Percentiles rank a stretch among this genome's conserved stretches.
Conservation (phyloP, 768 basidiomycete genomes). For the Pisolithus albus region DNA sequence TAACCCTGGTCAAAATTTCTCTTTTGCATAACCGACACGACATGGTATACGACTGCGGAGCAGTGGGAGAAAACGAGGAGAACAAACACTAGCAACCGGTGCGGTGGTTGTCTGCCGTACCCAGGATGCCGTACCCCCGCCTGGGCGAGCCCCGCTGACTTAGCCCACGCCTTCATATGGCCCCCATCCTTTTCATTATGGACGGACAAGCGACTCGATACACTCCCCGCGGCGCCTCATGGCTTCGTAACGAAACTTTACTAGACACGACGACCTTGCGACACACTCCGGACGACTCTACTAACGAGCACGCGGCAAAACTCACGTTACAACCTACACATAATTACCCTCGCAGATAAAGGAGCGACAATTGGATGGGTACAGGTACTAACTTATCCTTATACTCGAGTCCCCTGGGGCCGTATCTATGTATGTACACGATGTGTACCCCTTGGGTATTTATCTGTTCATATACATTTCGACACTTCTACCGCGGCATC, state of each 20-base stretch:
- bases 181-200: background rate
- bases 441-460: background rate
- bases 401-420: background rate
- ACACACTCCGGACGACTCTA: background rate
- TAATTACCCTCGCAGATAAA: background rate
- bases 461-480: background rate
- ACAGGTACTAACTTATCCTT: background rate
- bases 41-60: background rate
- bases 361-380: background rate
- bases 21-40: background rate
- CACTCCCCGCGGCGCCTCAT: background rate
- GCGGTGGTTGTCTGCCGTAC: too few species aligned
- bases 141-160: too few species aligned
- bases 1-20: background rate
- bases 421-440: background rate
- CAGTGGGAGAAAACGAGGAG: too few species aligned
- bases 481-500: background rate
- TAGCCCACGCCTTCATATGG: too few species aligned
- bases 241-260: background rate
- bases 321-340: too few species aligned
- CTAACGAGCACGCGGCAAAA: background rate
- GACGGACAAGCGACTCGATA: background rate
- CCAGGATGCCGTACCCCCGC: too few species aligned
- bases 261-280: background rate
- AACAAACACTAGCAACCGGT: too few species aligned